These are phyloP conservation scores for Coprinopsis cinerea DNA, from an alignment of 768 basidiomycete genomes.

Conservation along the genomic window DNA sequence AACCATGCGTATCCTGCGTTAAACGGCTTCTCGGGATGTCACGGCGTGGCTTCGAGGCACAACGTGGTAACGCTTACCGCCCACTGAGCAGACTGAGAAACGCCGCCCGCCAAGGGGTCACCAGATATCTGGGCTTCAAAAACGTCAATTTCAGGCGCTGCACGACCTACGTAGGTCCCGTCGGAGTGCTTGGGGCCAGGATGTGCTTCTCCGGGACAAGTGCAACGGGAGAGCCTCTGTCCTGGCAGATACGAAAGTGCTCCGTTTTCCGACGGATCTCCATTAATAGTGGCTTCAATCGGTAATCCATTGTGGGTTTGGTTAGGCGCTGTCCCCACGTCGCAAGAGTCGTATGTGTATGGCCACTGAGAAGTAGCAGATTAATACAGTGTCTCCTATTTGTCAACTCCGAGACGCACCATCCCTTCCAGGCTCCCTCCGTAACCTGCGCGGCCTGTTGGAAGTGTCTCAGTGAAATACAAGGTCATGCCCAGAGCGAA, in stretches of 20 bases:
- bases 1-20: slow-evolving; percentile 67
- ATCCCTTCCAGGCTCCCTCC: slow-evolving; percentile 83
- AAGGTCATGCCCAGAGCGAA: not conserved
- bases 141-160: slow-evolving; percentile 88
- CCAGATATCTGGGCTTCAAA: slow-evolving; percentile 67
- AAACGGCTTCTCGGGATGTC: slow-evolving; percentile 50
- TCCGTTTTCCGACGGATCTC: slow-evolving; percentile 47
- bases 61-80: slow-evolving; percentile 40
- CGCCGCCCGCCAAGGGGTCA: slow-evolving; percentile 37
- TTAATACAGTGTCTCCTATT: not conserved
- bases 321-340: slow-evolving; percentile 88
- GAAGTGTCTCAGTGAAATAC: slow-evolving; percentile 5
- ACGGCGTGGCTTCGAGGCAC: not conserved
- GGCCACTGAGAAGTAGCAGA: slow-evolving; percentile 54
- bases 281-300: slow-evolving; percentile 49
- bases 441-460: slow-evolving; percentile 73
- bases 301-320: slow-evolving; percentile 72
- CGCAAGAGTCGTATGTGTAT: slow-evolving; percentile 80
- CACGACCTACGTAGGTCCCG: slow-evolving; percentile 73
- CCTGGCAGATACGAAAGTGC: slow-evolving; percentile 82
- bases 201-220: slow-evolving; percentile 79
- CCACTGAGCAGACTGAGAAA: slow-evolving; percentile 85
- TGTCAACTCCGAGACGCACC: slow-evolving; percentile 26
- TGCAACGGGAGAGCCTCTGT: slow-evolving; percentile 83
- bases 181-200: slow-evolving; percentile 79